phyloP scores from a whole-genome alignment of 2,329 filamentous ascomycete genomes.

The Mycogone perniciosa region DNA sequence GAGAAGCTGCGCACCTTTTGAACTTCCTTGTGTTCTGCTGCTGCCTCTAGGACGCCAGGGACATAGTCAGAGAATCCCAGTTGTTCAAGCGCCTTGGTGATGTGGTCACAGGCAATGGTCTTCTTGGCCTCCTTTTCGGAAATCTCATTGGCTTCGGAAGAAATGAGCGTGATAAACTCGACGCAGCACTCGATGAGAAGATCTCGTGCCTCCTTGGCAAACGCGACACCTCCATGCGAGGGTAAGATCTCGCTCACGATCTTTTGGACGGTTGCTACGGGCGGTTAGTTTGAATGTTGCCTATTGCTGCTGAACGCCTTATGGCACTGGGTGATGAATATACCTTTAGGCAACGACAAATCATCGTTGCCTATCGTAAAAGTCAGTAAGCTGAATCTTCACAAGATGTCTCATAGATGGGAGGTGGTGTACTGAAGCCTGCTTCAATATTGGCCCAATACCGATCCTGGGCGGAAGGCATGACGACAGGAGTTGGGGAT shows the following conservation, averaged over 20 bases:
- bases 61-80: slow-evolving; percentile 93
- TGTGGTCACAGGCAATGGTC: slow-evolving; percentile 96
- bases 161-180: slow-evolving; percentile 97
- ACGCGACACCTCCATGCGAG: slow-evolving; percentile 66
- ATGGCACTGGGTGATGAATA: slow-evolving; percentile 13
- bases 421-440: slow-evolving; percentile 16
- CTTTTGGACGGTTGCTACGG: slow-evolving; percentile 61
- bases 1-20: slow-evolving; percentile 61
- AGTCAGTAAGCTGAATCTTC: slow-evolving; percentile 26
- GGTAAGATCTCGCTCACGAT: slow-evolving; percentile 94
- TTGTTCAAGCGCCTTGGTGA: slow-evolving; percentile 87
- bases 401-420: neutral
- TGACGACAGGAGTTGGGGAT: slow-evolving; percentile 12
- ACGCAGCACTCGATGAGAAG: slow-evolving; percentile 97
- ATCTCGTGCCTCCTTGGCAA: slow-evolving; percentile 92
- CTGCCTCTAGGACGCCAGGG: slow-evolving; percentile 76
- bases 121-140: slow-evolving; percentile 99
- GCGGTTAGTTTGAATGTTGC: slow-evolving; percentile 21
- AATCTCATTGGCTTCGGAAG: slow-evolving; percentile 98
- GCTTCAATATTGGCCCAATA: slow-evolving; percentile 24
- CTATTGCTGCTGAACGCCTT: neutral
- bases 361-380: slow-evolving; percentile 52
- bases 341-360: slow-evolving; percentile 59
- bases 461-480: slow-evolving; percentile 18
- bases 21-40: slow-evolving; percentile 84